Conservation (phyloP, 441 rosid species). For the Gossypium lobatum region DNA sequence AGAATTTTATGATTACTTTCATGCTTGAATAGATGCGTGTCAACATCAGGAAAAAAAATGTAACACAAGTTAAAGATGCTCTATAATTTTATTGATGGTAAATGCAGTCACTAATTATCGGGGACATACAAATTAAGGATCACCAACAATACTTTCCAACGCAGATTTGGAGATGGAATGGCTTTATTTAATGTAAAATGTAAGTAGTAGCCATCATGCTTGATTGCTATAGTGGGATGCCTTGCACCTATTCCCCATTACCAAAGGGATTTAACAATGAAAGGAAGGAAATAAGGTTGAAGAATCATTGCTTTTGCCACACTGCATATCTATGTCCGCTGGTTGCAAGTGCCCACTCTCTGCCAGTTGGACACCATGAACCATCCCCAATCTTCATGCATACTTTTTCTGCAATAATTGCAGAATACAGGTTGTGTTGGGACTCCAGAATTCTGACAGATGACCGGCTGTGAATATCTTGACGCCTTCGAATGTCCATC, state of each 20-base stretch:
- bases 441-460: slow-evolving; percentile 61
- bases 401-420: slow-evolving; percentile 65
- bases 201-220: neutral
- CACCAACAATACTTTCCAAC: neutral
- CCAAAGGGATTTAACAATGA: neutral
- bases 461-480: slow-evolving; percentile 66
- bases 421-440: slow-evolving; percentile 63
- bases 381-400: slow-evolving; percentile 87
- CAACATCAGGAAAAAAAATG: neutral
- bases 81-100: neutral
- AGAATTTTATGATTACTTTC: slow-evolving; percentile 7
- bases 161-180: slow-evolving; percentile 1
- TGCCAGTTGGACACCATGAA: slow-evolving; percentile 81
- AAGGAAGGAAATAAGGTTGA: neutral
- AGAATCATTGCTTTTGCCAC: slow-evolving; percentile 58
- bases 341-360: slow-evolving; percentile 69
- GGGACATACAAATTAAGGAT: neutral
- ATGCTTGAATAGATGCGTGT: neutral
- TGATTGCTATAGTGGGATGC: neutral
- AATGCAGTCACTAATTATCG: neutral
- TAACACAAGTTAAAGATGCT: neutral
- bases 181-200: neutral
- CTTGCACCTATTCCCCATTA: neutral
- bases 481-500: slow-evolving; percentile 61
- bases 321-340: slow-evolving; percentile 72